Evolutionary conservation across 495 filamentous ascomycete genomes (phyloP).

Genomic region (Penicillium arizonense): DNA sequence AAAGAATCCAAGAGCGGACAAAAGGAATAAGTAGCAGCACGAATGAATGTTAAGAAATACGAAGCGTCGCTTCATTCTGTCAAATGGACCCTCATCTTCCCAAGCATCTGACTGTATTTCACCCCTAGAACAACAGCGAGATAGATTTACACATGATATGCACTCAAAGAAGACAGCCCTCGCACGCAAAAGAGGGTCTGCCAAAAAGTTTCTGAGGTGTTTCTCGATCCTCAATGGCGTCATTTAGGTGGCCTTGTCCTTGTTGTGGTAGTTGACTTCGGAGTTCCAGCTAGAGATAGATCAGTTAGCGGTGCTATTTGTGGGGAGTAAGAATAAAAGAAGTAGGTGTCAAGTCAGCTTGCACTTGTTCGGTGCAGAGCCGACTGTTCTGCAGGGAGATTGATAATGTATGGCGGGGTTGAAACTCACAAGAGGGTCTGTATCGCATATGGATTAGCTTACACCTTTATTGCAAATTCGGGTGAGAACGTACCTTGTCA

Average conservation of each 20-base stretch:
- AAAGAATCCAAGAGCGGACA: neutral
- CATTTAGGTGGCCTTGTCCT: conserved; percentile 66
- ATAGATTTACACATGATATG: conserved; percentile 27
- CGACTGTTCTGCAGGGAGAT: neutral
- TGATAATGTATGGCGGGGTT: neutral
- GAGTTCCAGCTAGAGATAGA: conserved; percentile 76
- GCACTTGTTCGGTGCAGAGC: neutral
- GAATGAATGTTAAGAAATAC: neutral
- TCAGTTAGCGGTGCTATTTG: conserved; percentile 19
- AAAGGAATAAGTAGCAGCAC: conserved; percentile 1
- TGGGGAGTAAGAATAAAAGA: neutral
- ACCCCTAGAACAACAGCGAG: conserved; percentile 14
- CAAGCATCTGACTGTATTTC: conserved; percentile 9
- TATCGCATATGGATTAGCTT: conserved; percentile 29
- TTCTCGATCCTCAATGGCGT: neutral
- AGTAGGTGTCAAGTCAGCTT: neutral
- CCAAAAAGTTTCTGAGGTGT: conserved; percentile 1
- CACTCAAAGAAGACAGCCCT: conserved; percentile 12
- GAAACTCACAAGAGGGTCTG: conserved; percentile 67
- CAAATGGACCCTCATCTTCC: conserved; percentile 11
- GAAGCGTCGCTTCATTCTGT: conserved; percentile 19
- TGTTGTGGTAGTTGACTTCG: conserved; percentile 94
- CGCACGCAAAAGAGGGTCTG: conserved; percentile 5
- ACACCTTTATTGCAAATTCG: neutral
- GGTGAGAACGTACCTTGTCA: conserved; percentile 70